A percentile compares a stretch with the other conserved stretches of the same genome.
Conservation (phyloP, 1,284 basidiomycete genomes). For the Ustilago nuda region DNA sequence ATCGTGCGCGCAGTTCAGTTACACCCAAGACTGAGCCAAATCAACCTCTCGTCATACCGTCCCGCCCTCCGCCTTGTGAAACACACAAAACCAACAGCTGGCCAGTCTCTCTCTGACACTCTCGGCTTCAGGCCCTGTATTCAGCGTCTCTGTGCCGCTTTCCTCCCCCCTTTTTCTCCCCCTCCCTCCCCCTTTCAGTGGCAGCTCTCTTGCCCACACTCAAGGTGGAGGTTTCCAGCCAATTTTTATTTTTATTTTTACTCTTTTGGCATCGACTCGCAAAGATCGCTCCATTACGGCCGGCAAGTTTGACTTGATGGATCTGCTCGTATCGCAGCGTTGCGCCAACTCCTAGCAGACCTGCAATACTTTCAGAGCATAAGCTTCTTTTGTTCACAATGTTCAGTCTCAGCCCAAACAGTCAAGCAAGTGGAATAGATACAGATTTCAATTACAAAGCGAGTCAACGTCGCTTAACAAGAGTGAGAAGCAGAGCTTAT, state of each 20-base stretch:
- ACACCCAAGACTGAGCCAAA: background rate
- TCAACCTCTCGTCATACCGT: no score
- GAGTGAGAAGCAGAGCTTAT: background rate
- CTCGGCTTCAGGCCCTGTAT: background rate
- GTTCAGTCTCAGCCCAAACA: background rate
- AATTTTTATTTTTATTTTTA: background rate
- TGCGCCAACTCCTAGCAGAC: no score
- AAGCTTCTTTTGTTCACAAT: no score
- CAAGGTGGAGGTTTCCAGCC: conserved; percentile 1
- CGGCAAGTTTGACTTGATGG: background rate
- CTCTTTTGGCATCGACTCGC: background rate
- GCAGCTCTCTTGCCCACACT: background rate
- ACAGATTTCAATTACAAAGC: conserved; percentile 23
- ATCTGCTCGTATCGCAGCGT: background rate
- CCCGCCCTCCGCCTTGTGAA: background rate
- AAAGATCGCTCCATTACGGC: conserved; percentile 2
- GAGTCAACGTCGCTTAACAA: conserved; percentile 10
- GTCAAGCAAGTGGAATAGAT: background rate
- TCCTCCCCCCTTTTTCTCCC: no score
- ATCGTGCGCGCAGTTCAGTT: conserved; percentile 13
- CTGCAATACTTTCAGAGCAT: no score
- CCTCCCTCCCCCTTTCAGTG: background rate
- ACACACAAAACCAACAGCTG: background rate
- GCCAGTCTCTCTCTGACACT: background rate
- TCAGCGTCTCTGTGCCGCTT: background rate